Evolutionary conservation across 148 eudicot genomes (phyloP).

Genomic region (Dysphania ambrosioides): DNA sequence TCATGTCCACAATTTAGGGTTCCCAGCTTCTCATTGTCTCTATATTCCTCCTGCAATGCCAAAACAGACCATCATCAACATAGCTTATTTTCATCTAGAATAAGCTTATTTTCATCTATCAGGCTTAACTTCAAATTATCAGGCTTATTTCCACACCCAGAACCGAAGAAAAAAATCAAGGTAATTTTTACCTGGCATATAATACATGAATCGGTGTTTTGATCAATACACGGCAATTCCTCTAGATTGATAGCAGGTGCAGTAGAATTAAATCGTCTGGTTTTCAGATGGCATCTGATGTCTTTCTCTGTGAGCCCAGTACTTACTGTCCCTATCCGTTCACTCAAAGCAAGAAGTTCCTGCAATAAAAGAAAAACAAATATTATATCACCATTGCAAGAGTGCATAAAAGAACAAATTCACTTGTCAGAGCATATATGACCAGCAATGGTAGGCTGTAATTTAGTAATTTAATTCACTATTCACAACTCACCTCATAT

Average conservation of each 20-base stretch:
- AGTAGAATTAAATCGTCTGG: conserved; percentile 40
- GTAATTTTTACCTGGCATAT: conserved; percentile 71
- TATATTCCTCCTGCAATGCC: conserved; percentile 67
- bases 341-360: conserved; percentile 99
- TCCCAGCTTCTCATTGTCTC: conserved; percentile 56
- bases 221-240: conserved; percentile 55
- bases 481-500: conserved; percentile 65
- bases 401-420: too few species aligned
- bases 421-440: not conserved
- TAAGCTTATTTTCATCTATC: not conserved
- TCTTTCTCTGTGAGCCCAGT: conserved; percentile 74
- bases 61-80: conserved; percentile 9
- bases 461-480: not conserved
- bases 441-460: not conserved
- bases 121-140: too few species aligned
- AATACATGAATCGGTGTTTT: conserved; percentile 62
- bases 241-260: conserved; percentile 40
- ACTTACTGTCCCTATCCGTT: conserved; percentile 71
- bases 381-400: not conserved
- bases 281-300: conserved; percentile 53
- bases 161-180: not conserved
- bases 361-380: conserved; percentile 31
- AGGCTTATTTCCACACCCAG: not conserved
- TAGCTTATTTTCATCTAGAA: too few species aligned
- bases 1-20: conserved; percentile 81